Base-by-base conservation (phyloP, 345 rosid species). In the Limnanthes douglasii region DNA sequence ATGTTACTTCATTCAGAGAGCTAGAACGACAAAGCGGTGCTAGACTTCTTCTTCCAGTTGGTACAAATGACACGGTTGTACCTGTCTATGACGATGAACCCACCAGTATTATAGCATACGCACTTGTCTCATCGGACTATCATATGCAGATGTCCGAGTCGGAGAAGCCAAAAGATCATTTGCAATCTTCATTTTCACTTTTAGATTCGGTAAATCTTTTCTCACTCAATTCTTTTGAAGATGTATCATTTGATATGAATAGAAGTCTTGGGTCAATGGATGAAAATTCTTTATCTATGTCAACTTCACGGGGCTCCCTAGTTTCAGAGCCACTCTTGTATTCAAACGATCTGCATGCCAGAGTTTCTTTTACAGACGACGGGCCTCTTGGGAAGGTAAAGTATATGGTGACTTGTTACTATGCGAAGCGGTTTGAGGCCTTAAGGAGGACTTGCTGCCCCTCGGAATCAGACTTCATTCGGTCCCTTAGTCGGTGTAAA, bases 11-110 rank as follows among this genome's bases (percentile, higher is more conserved):
- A 31, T 72, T 68, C 45, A 57, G 81, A 72, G 92, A 68, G 49
- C 56, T 66, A 51, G 95, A 84, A 56, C 60, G 57, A 47, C 78
- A 37, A 51, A 72, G 68, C 45, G 82, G 85, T 40, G 94, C 88
- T 10, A 66, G 86, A 69, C 57, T 72, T 44, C 70, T 77, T 29
- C 65, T 84, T 45, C 94, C 85, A 17, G 53, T 72, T 34, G 90
- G 97, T 31, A 41, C 51, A 6, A 61, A 70, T 64, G 86, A 74
- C 14, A 64, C 68, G 2, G 53, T 90, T 41, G 73, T 84, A 28
- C 88, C 96, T 27, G 82, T 90, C 37, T 84, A 70, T 32, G 98
- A 90, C 45, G 96, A 90, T 36, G 98, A 90, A 37, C 96, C 88
- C 17, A 75, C 96, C 27, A 90, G 98, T 56, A 58, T 80, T 37